These are phyloP conservation scores for Pilatotrama ljubarskyi DNA, from an alignment of 768 basidiomycete species.

Conservation along the genomic window DNA sequence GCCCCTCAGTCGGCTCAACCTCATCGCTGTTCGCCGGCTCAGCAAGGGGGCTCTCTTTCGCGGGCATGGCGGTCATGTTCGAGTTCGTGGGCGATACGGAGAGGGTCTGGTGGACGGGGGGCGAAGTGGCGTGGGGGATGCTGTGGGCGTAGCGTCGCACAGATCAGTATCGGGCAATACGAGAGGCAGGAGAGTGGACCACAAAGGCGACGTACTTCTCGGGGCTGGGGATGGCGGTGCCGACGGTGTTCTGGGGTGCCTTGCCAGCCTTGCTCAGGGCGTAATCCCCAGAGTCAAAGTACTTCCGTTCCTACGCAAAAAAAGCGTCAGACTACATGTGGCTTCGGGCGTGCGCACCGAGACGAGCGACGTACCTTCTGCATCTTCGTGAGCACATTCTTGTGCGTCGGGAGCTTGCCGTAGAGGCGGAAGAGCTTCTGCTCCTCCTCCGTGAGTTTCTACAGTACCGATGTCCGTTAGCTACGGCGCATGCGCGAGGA, in stretches of 20 bases:
- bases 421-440: slow-evolving; percentile 93
- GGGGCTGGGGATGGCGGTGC: slow-evolving; percentile 97
- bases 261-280: slow-evolving; percentile 95
- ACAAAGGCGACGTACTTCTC: slow-evolving; percentile 71
- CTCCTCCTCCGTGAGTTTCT: slow-evolving; percentile 89
- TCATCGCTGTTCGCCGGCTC: not conserved
- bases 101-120: slow-evolving; percentile 47
- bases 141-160: slow-evolving; percentile 40
- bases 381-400: slow-evolving; percentile 92
- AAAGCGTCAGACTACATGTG: slow-evolving; percentile 15
- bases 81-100: slow-evolving; percentile 78
- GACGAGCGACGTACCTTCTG: slow-evolving; percentile 69
- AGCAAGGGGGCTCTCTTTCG: slow-evolving; percentile 57
- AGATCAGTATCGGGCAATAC: not conserved
- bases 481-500: not conserved
- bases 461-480: not conserved
- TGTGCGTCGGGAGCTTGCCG: slow-evolving; percentile 91
- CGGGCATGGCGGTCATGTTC: slow-evolving; percentile 41
- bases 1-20: not conserved
- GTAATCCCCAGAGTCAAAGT: slow-evolving; percentile 99
- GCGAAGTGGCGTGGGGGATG: slow-evolving; percentile 87
- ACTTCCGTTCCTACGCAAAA: slow-evolving; percentile 85
- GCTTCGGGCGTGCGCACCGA: not conserved
- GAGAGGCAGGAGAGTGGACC: not conserved
- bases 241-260: slow-evolving; percentile 83